Evolutionary conservation across 2,329 filamentous ascomycete species (phyloP), one percentile per base, ranked within the genome.

Genomic region (Taxawa tesnikishii): DNA sequence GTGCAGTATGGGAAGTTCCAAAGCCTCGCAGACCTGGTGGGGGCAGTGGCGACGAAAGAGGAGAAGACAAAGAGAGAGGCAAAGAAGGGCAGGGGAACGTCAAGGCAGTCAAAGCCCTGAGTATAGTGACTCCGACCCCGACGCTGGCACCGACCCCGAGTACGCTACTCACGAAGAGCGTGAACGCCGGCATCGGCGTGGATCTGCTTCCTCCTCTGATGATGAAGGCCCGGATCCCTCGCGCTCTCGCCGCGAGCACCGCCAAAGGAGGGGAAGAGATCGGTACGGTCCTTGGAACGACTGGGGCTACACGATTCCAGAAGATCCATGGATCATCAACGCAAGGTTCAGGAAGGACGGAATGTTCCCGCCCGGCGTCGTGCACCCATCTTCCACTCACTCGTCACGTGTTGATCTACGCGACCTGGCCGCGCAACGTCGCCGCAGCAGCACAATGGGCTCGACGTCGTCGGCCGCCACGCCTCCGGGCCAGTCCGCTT

Each of bases 321-420:
- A 83, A 36, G 88, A 96, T 48, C 83, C 87, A 8, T 96, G 87
- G 87, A 83, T 92, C 40, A 92, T 96, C 50, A 78, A 82, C 40
- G 84, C 90, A 15, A 80, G 88, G 29, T 90, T 93, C 69, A 70
- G 79, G 41, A 92, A 90, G 44, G 73, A 83, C 43, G 81, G 84
- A 66, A 75, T 74, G 70, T 73, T 64, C 36, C 63, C 65, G 12
- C 63, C 71, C 2, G 62, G 62, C 32, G 56, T 62, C 11, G 46
- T 55, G 13, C 65, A 66, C 35, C 62, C 65, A 2, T 59, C 60
- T 12, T 69, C 64, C 5, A 63, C 64, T 11, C 60, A 68, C 43
- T 63, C 57, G 35, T 61, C 55, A 6, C 56, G 55, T 28, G 60
- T 65, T 34, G 60, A 69, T 41, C 60, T 73, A 18, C 30, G 27